phyloP scores from a whole-genome alignment of 2,329 filamentous ascomycete genomes.

The Botrytis hyacinthi region DNA sequence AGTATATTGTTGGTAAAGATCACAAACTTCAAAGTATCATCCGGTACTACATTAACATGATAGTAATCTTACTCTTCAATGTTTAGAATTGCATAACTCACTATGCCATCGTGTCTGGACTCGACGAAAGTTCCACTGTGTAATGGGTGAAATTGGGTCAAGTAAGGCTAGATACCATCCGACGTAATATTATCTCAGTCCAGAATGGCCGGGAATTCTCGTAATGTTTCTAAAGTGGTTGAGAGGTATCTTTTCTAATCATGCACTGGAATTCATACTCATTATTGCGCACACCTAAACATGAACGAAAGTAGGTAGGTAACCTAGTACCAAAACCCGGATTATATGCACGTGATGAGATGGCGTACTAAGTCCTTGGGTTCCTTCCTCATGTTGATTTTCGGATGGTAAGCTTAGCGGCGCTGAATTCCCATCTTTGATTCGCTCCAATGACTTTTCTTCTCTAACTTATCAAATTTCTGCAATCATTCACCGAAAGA shows the following conservation, averaged over 20 bases:
- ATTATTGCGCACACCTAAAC: neutral
- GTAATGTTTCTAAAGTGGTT: neutral
- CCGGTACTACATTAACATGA: neutral
- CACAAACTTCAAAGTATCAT: neutral
- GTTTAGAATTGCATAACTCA: neutral
- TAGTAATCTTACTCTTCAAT: neutral
- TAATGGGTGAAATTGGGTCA: neutral
- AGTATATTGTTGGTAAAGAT: neutral
- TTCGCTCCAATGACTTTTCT: neutral
- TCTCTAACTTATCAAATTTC: neutral
- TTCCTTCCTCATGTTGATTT: conserved; percentile 7
- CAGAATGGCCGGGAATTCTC: neutral
- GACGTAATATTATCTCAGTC: neutral
- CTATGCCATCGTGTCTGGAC: neutral
- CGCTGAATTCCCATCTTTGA: neutral
- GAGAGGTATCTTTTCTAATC: neutral
- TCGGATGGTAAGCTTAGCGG: neutral
- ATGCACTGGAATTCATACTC: neutral
- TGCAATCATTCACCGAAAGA: neutral
- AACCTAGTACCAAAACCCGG: neutral
- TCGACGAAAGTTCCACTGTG: too few species aligned
- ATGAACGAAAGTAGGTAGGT: neutral
- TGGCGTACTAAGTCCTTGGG: neutral
- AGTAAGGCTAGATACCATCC: neutral
- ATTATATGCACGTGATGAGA: neutral